phyloP scores from a whole-genome alignment of 495 filamentous ascomycete genomes.

The Aspergillus funiculosus region DNA sequence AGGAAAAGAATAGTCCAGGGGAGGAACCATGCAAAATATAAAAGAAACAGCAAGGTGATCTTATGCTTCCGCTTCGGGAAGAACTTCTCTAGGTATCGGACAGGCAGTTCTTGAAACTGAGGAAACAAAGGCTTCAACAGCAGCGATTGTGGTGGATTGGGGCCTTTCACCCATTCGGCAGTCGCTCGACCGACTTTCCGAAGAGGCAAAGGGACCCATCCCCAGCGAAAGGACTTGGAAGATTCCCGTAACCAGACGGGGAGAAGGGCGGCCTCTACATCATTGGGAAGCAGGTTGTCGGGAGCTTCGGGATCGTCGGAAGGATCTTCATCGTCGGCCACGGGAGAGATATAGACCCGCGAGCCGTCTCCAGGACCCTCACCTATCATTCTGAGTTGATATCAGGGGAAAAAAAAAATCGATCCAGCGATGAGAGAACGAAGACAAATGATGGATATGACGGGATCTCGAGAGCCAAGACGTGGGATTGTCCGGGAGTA shows the following conservation, averaged over 20 bases:
- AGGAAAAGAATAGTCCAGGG: slow-evolving; percentile 64
- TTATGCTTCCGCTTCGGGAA: slow-evolving; percentile 60
- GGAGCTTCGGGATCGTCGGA: slow-evolving; percentile 38
- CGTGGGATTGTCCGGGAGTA: slow-evolving; percentile 16
- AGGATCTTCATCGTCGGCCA: slow-evolving; percentile 34
- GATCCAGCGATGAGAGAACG: slow-evolving; percentile 11
- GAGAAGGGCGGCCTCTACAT: slow-evolving; percentile 35
- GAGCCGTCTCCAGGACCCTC: slow-evolving; percentile 32
- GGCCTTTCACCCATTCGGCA: slow-evolving; percentile 65
- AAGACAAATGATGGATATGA: slow-evolving; percentile 6
- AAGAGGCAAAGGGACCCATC: slow-evolving; percentile 47
- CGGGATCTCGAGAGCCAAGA: slow-evolving; percentile 12
- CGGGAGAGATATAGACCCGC: slow-evolving; percentile 32
- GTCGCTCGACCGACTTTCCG: slow-evolving; percentile 44
- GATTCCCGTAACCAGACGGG: slow-evolving; percentile 51
- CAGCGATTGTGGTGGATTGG: slow-evolving; percentile 55
- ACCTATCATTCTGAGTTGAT: slow-evolving; percentile 29
- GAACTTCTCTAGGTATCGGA: slow-evolving; percentile 53
- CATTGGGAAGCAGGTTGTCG: slow-evolving; percentile 33
- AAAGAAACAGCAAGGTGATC: slow-evolving; percentile 51
- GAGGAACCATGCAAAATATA: slow-evolving; percentile 65
- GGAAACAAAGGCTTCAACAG: slow-evolving; percentile 67
- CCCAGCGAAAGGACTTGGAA: slow-evolving; percentile 48
- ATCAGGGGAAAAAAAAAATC: slow-evolving; percentile 4
- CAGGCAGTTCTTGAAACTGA: slow-evolving; percentile 60